Evolutionary conservation across 352 stramenopile species (phyloP).

Genomic region (Phytophthora pini): DNA sequence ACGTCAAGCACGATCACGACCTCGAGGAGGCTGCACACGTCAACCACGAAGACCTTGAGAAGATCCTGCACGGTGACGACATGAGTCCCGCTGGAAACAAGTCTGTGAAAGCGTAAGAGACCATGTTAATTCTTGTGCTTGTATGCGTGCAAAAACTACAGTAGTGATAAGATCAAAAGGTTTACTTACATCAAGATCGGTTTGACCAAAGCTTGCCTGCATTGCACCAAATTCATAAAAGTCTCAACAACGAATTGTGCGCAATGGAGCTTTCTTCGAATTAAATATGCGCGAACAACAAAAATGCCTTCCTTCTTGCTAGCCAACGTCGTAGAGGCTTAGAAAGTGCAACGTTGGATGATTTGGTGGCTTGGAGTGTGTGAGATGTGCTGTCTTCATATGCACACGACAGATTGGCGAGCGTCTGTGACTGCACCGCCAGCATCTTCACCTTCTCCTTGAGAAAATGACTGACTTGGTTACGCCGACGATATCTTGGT

Average conservation of each 20-base stretch:
- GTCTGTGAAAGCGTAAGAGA: conserved; percentile 23
- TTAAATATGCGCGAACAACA: conserved; percentile 60
- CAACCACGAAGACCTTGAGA: conserved; percentile 40
- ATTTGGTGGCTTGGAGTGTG: conserved; percentile 10
- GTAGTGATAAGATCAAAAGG: conserved; percentile 8
- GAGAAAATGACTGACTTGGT: conserved; percentile 21
- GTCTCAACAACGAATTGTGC: conserved; percentile 5
- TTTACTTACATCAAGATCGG: background rate
- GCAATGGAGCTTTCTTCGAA: conserved; percentile 31
- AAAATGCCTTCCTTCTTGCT: conserved; percentile 33
- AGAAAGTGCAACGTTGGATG: conserved; percentile 5
- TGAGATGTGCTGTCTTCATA: conserved; percentile 28
- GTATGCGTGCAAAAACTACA: conserved; percentile 9
- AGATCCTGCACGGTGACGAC: conserved; percentile 37
- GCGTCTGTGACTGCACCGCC: conserved; percentile 4
- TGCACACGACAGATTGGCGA: conserved; percentile 12
- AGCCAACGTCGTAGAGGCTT: conserved; percentile 4
- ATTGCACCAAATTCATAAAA: background rate
- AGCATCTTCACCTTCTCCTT: conserved; percentile 19
- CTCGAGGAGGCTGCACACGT: conserved; percentile 40
- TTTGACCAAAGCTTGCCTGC: too few relatives aligned
- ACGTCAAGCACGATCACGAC: conserved; percentile 47
- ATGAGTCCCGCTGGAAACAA: conserved; percentile 22
- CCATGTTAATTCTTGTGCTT: background rate
- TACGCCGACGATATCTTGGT: conserved; percentile 52